Base-by-base conservation (phyloP, 768 basidiomycete species). In the Rhodosporidiobolus odoratus region DNA sequence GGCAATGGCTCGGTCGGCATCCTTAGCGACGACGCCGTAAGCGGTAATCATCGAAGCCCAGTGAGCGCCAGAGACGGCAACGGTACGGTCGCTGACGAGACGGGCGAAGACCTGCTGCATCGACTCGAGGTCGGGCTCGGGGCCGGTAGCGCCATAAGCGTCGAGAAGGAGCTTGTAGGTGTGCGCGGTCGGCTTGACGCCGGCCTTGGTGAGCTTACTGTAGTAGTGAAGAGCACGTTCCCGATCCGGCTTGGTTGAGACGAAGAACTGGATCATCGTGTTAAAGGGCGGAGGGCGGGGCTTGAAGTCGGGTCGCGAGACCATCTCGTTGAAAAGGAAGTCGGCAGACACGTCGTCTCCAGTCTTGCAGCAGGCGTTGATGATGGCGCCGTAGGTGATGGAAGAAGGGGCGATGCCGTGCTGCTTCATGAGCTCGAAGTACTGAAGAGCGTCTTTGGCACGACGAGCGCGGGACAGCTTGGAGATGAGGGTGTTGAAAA, bases 221-320 rank as follows among this genome's bases (percentile, higher is more conserved):
- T 89, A 89, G 79, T 88, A 98, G 75, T 85, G 82, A 35, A 97
- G 80, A 25, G 88, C 90, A 57, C 87, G 84, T 35, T 84, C 84
- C 62, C 92, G 86, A 72, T 91, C 88, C 2, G 92, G 95, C 79
- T 89, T 90, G n/a, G 89, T 92, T 65, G 88, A 86, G 58, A 89
- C 88, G 81, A 92, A 93, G 76, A 95, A 83, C 79, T 99, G 96
- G 86, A 99, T 97, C 93, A 99, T 96, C 41, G 89, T 93, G 81
- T 99, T 99, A 84, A 88, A 99, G 1, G 95, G 95, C 27, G 95
- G 96, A 1, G 96, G 87, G 12, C 93, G 84, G 15, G 94, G 88
- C 80, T 84, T 88, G 83, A 92, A 97, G 75, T 88, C 88, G 43
- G 80, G 82, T 68, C 86, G 83, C 53, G 79, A 73, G 0, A 82